A percentile compares a stretch with the other conserved stretches of the same genome.
phyloP scores from a whole-genome alignment of 2,329 filamentous ascomycete genomes.

The Cordyceps tenuipes region DNA sequence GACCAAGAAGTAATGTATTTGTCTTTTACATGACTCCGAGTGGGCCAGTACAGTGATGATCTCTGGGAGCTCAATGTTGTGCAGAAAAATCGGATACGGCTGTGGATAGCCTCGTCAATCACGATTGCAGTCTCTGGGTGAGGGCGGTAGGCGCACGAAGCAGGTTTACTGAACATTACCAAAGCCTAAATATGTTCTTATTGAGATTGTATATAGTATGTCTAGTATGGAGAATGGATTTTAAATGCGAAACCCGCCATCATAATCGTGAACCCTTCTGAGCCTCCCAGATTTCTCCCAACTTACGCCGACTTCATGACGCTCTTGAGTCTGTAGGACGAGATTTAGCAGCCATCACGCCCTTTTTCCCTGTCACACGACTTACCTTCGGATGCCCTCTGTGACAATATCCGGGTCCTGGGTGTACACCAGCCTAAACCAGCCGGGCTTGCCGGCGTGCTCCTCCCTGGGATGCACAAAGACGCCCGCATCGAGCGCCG shows the following conservation, averaged over 20 bases:
- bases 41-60: too few relatives aligned
- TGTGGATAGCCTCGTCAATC: too few relatives aligned
- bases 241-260: too few relatives aligned
- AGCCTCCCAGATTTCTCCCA: too few relatives aligned
- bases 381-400: conserved; percentile 30
- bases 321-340: background rate
- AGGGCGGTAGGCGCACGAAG: too few relatives aligned
- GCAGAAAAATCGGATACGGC: too few relatives aligned
- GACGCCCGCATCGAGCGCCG: conserved; percentile 37
- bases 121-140: too few relatives aligned
- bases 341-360: background rate
- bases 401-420: conserved; percentile 27
- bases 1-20: background rate
- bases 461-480: conserved; percentile 41
- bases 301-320: background rate
- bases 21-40: too few relatives aligned
- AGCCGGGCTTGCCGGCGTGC: conserved; percentile 37
- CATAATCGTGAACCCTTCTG: background rate
- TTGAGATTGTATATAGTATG: background rate
- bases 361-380: background rate
- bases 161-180: background rate
- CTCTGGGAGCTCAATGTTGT: too few relatives aligned
- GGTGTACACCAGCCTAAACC: conserved; percentile 46
- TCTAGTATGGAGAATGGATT: background rate
- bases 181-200: background rate